These are phyloP conservation scores for Irpex lacteus DNA, from an alignment of 1,284 basidiomycete genomes.

Conservation along the genomic window DNA sequence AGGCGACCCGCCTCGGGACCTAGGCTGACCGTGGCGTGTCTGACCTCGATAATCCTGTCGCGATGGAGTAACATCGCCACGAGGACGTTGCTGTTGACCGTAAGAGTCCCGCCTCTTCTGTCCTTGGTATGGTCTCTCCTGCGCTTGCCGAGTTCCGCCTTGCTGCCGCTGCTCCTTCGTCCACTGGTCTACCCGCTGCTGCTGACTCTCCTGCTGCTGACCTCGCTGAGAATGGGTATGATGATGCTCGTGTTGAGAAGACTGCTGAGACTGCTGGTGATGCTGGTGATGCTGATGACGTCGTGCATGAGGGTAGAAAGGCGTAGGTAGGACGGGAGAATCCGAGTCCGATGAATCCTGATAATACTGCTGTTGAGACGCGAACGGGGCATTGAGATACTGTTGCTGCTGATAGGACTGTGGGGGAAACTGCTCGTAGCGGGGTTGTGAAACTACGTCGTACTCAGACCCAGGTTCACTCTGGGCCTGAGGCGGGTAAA, in stretches of 20 bases:
- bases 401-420: slow-evolving; percentile 6
- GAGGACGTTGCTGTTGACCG: not conserved
- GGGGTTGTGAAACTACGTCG: slow-evolving; percentile 5
- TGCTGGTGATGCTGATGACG: not conserved
- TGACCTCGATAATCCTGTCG: not conserved
- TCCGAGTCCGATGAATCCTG: slow-evolving; percentile 7
- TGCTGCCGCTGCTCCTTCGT: not conserved
- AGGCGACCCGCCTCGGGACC: not conserved
- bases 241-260: not conserved
- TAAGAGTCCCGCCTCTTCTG: not conserved
- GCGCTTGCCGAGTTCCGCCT: not conserved
- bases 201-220: not conserved
- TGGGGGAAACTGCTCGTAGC: not conserved
- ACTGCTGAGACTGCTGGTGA: slow-evolving; percentile 4
- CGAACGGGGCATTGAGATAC: not conserved
- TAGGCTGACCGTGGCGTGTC: not conserved
- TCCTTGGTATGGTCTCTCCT: not conserved
- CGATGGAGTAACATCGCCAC: not conserved
- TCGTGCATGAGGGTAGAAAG: not conserved
- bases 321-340: not conserved
- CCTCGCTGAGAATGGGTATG: not conserved
- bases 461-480: slow-evolving; percentile 9
- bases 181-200: not conserved
- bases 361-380: not conserved
- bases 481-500: slow-evolving; percentile 8